phyloP scores from a whole-genome alignment of 202 grass and related monocot genomes.

The Setaria viridis region DNA sequence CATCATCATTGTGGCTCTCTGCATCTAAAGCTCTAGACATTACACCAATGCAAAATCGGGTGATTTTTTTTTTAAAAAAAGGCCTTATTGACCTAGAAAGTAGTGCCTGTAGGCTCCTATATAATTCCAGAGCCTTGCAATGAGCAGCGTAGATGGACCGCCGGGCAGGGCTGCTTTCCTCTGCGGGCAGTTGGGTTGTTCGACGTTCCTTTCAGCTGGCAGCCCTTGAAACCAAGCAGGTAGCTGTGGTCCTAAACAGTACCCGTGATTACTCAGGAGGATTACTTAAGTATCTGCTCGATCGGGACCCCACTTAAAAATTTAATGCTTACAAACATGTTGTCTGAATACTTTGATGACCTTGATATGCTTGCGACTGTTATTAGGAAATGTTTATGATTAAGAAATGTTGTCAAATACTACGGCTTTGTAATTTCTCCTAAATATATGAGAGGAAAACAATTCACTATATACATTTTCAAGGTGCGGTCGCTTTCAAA shows the following conservation, averaged over 20 bases:
- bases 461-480: too few species aligned
- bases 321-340: neutral
- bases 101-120: neutral
- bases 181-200: slow-evolving; percentile 11
- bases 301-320: neutral
- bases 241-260: slow-evolving; percentile 11
- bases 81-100: neutral
- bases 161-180: neutral
- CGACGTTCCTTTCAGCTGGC: slow-evolving; percentile 22
- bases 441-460: too few species aligned
- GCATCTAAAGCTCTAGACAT: neutral
- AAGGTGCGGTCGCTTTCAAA: too few species aligned
- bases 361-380: neutral
- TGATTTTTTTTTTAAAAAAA: neutral
- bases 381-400: neutral
- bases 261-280: neutral
- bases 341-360: neutral
- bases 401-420: neutral
- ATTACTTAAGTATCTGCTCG: neutral
- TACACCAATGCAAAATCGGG: neutral
- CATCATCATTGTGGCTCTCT: neutral
- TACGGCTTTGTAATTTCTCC: too few species aligned
- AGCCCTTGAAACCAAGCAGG: neutral
- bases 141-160: neutral
- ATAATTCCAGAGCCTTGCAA: neutral